Evolutionary conservation across 129 eudicot genomes (phyloP), one percentile per base, ranked within the genome.

Genomic region (Erigeron canadensis): DNA sequence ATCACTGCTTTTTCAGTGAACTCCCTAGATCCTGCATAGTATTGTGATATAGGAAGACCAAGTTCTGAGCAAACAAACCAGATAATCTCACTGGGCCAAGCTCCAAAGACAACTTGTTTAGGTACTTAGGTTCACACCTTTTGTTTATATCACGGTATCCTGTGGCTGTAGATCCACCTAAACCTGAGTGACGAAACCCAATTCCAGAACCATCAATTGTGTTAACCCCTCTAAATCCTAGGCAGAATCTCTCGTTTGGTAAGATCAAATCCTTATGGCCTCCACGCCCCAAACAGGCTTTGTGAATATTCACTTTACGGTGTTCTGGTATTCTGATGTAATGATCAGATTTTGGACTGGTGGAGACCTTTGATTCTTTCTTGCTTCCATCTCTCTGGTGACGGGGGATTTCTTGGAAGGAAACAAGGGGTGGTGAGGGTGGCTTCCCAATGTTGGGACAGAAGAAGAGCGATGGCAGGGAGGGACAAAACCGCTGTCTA

Each of bases 151-250:
- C 87, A 61, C 97, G 89, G 40, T 72, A 86, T 16, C 93, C 98
- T 0, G 96, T 94, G 13, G 98, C 98, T 0, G 96, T 94, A 16
- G 98, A 94, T 46, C 98, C 98, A 76, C 98, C 98, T 87, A 94
- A 77, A 0, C 98, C 98, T 0, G 97, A 66, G 59, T 89, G 97
- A 73, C 98, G 97, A 16, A 94, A 94, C 48, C 98, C 98, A 21
- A 94, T 71, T 34, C 87, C 61, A 34, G 63, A 70, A 37, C 88
- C 96, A 63, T 94, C 96, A 19, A 48, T 82, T 5, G 96, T 66
- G 16, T 77, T 81, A 22, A 80, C 75, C 76, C 83, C 77, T 73
- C 64, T 89, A 59, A 93, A 94, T 5, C 98, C 98, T 53, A 94
- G 88, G 61, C 98, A 96, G 51, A 94, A 89, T 51, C 67, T 71